Evolutionary conservation across 2,329 filamentous ascomycete genomes (phyloP).

Genomic region (Penicillium olsonii): DNA sequence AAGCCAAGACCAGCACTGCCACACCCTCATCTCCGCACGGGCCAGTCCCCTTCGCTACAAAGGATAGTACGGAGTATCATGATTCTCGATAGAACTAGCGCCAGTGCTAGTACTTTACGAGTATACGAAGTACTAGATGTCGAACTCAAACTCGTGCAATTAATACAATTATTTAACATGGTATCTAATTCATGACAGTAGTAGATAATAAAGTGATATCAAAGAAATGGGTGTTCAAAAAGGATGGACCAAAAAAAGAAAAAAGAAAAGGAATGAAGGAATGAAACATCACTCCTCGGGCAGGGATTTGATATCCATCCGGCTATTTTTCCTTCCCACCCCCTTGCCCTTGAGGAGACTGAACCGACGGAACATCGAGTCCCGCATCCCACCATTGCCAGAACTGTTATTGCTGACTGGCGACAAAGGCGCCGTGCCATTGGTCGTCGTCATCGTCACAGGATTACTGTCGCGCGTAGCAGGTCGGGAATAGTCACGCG

Average conservation of each 20-base stretch:
- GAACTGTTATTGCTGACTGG: constrained; percentile 37
- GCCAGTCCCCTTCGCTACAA: no score
- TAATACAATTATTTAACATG: constrained; percentile 14
- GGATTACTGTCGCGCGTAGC: constrained; percentile 33
- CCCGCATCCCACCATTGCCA: constrained; percentile 45
- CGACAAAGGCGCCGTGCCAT: constrained; percentile 21
- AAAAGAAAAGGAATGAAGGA: constrained; percentile 10
- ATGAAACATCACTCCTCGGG: constrained; percentile 38
- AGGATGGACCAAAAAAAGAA: constrained; percentile 1
- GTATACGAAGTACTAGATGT: neutral
- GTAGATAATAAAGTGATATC: constrained; percentile 9
- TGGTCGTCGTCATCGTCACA: constrained; percentile 11
- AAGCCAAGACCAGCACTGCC: constrained; percentile 18
- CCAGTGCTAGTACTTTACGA: neutral
- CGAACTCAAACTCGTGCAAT: no score
- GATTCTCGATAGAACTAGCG: no score
- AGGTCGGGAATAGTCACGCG: constrained; percentile 37
- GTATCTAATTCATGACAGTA: constrained; percentile 25
- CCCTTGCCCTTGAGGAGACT: constrained; percentile 70
- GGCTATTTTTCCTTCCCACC: constrained; percentile 68
- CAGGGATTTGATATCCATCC: constrained; percentile 48
- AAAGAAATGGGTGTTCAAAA: constrained; percentile 2
- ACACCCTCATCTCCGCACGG: constrained; percentile 8
- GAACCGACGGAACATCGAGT: constrained; percentile 73
- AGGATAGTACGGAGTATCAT: no score